Percentiles rank a stretch among this genome's conserved stretches.
Conservation (phyloP, 441 rosid species). For the Raphanus hybrid region DNA sequence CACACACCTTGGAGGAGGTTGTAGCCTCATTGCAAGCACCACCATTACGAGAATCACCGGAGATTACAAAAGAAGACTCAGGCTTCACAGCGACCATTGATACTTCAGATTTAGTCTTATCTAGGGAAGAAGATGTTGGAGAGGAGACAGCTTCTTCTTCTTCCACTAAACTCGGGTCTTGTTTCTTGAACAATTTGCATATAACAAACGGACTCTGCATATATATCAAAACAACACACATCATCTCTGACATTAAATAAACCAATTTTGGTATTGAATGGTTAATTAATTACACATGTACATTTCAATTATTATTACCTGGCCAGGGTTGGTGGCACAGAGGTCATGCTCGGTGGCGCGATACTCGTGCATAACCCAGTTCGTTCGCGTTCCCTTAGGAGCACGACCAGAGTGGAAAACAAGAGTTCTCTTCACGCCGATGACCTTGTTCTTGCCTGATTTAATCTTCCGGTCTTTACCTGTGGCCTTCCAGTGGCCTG, state of each 20-base stretch:
- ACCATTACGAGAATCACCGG: conserved; percentile 30
- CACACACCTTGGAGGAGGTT: conserved; percentile 45
- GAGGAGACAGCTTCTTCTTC: conserved; percentile 49
- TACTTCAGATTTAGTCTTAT: conserved; percentile 27
- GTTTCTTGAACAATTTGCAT: conserved; percentile 79
- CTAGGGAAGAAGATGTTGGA: conserved; percentile 51
- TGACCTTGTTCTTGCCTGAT: conserved; percentile 60
- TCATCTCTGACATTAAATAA: background rate
- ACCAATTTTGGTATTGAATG: background rate
- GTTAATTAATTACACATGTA: background rate
- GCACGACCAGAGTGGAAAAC: conserved; percentile 98
- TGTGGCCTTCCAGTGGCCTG: conserved; percentile 97
- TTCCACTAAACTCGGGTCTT: conserved; percentile 51
- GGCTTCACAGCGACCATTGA: conserved; percentile 29
- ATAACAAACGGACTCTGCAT: conserved; percentile 78
- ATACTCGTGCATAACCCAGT: conserved; percentile 96
- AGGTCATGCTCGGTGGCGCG: conserved; percentile 45
- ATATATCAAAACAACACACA: conserved; percentile 9
- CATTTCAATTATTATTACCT: conserved; percentile 21
- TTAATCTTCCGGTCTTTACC: conserved; percentile 85
- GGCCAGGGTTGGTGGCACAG: conserved; percentile 40
- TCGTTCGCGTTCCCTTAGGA: conserved; percentile 78
- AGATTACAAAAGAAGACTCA: conserved; percentile 28
- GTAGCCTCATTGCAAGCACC: conserved; percentile 33
- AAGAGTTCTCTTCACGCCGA: conserved; percentile 91